These are phyloP conservation scores for Auricularia sp. DNA, from an alignment of 768 basidiomycete species.

Conservation along the genomic window DNA sequence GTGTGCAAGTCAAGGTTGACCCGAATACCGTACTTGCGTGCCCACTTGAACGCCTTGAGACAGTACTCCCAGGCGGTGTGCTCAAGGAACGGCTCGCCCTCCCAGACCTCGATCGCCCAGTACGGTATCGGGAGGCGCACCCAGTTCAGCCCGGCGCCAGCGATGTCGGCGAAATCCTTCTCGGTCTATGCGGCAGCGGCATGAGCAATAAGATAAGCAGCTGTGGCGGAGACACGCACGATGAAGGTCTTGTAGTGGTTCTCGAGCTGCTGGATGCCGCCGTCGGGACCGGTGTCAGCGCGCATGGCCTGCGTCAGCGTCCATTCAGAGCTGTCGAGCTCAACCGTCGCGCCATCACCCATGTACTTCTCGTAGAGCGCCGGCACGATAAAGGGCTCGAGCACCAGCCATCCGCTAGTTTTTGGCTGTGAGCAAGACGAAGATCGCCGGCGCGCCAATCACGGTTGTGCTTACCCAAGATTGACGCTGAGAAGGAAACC, in stretches of 20 bases:
- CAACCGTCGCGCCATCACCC: constrained; percentile 12
- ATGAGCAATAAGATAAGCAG: background rate
- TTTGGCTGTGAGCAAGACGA: constrained; percentile 24
- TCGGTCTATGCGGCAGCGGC: constrained; percentile 48
- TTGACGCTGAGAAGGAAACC: constrained; percentile 2
- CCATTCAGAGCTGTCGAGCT: constrained; percentile 48
- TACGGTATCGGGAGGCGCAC: constrained; percentile 71
- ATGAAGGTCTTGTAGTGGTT: constrained; percentile 78
- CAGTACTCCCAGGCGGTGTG: constrained; percentile 69
- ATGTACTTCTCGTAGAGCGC: constrained; percentile 53
- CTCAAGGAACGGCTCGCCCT: constrained; percentile 67
- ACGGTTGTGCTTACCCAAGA: constrained; percentile 4
- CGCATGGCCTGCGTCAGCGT: constrained; percentile 58
- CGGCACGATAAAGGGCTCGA: constrained; percentile 72
- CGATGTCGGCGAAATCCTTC: constrained; percentile 81
- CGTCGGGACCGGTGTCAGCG: constrained; percentile 46
- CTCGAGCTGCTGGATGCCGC: constrained; percentile 53
- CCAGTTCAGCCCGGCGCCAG: constrained; percentile 81
- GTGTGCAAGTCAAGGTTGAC: constrained; percentile 74
- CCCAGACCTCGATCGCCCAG: constrained; percentile 76
- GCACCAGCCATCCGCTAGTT: constrained; percentile 58
- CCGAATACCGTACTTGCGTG: constrained; percentile 78
- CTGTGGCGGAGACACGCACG: constrained; percentile 31
- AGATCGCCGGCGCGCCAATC: constrained; percentile 40
- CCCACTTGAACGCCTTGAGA: constrained; percentile 70